These are phyloP conservation scores for Fusarium pseudonygamai DNA, from an alignment of 2,329 filamentous ascomycete species.

Conservation along the genomic window DNA sequence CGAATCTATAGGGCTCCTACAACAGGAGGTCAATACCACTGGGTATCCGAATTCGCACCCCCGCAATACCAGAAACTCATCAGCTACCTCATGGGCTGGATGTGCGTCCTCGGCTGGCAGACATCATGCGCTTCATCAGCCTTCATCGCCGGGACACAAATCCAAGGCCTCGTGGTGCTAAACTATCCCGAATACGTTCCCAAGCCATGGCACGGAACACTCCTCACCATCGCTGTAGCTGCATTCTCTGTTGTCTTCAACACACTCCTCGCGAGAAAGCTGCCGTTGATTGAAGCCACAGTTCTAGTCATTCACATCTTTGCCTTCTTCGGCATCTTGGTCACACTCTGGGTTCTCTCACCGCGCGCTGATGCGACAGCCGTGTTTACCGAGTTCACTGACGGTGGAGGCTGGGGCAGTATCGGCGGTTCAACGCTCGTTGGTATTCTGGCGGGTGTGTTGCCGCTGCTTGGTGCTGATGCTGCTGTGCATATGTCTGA, in stretches of 20 bases:
- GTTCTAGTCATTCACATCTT: slow-evolving; percentile 37
- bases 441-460: slow-evolving; percentile 31
- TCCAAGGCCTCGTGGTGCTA: slow-evolving; percentile 55
- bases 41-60: slow-evolving; percentile 64
- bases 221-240: slow-evolving; percentile 24
- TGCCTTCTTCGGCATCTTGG: slow-evolving; percentile 34
- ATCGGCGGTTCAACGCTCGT: slow-evolving; percentile 32
- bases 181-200: slow-evolving; percentile 34
- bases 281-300: slow-evolving; percentile 21
- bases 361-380: slow-evolving; percentile 20
- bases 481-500: slow-evolving; percentile 39
- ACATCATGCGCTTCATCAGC: slow-evolving; percentile 51
- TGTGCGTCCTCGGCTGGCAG: slow-evolving; percentile 58
- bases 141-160: slow-evolving; percentile 55
- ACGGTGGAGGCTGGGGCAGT: slow-evolving; percentile 33
- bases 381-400: slow-evolving; percentile 35
- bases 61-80: slow-evolving; percentile 59
- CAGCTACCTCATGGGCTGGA: slow-evolving; percentile 62
- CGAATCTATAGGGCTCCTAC: slow-evolving; percentile 55
- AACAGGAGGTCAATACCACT: slow-evolving; percentile 67
- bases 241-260: slow-evolving; percentile 32
- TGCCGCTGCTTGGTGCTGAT: slow-evolving; percentile 34
- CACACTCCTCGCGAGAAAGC: slow-evolving; percentile 27
- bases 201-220: slow-evolving; percentile 35
- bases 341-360: slow-evolving; percentile 38